phyloP scores from a whole-genome alignment of 192 early-diverging fungal genomes.

The Haplosporangium gracile region DNA sequence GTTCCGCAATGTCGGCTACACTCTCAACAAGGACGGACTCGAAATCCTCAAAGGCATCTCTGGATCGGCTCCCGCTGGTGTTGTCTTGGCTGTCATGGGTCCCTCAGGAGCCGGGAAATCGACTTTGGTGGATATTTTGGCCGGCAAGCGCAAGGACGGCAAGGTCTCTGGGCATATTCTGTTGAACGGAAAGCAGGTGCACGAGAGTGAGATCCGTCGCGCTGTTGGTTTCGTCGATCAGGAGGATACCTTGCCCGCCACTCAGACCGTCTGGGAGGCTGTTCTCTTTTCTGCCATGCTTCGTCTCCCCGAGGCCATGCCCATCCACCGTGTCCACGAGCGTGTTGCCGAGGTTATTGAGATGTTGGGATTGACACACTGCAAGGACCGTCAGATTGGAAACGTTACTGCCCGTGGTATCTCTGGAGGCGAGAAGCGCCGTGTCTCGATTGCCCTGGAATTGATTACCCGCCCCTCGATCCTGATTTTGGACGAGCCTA shows the following conservation, averaged over 20 bases:
- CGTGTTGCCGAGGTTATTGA: conserved; percentile 70
- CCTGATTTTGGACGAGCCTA: conserved; percentile 90
- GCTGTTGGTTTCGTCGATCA: conserved; percentile 81
- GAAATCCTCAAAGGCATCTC: conserved; percentile 76
- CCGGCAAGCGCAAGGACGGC: conserved; percentile 74
- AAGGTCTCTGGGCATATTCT: conserved; percentile 65
- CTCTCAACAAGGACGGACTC: conserved; percentile 64
- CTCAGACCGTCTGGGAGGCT: conserved; percentile 81
- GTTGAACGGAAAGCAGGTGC: conserved; percentile 61
- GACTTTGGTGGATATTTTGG: conserved; percentile 86
- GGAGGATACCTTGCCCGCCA: conserved; percentile 65
- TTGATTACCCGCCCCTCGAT: conserved; percentile 73
- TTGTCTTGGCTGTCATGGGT: conserved; percentile 91
- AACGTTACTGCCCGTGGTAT: conserved; percentile 71
- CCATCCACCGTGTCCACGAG: conserved; percentile 60
- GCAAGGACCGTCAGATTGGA: conserved; percentile 69
- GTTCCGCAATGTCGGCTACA: conserved; percentile 51
- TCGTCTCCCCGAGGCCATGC: conserved; percentile 71
- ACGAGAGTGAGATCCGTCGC: conserved; percentile 68
- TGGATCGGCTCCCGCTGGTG: conserved; percentile 80
- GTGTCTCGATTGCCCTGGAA: conserved; percentile 71
- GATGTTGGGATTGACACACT: conserved; percentile 68
- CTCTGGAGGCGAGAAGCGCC: conserved; percentile 78
- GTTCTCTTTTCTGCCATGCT: conserved; percentile 81
- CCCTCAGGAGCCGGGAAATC: conserved; percentile 94